Evolutionary conservation across 31 red algal genomes (phyloP), one percentile per base, ranked within the genome.

Genomic region (Porphyra umbilicalis): DNA sequence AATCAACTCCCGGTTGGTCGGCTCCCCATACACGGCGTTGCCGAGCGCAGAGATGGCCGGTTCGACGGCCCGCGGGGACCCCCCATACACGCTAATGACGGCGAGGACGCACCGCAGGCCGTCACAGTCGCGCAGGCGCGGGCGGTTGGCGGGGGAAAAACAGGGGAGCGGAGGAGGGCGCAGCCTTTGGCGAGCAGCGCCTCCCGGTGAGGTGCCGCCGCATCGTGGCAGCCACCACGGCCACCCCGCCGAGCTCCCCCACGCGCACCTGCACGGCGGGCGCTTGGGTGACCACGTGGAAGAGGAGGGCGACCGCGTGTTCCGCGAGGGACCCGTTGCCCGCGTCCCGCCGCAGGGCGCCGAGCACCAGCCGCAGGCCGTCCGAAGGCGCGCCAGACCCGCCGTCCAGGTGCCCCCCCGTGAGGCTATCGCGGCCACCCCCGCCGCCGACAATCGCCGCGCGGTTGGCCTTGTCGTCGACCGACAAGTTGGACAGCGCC

Each of bases 21-120:
- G 83, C 38, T 82, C 71, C 82, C 82, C 83, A 57, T 81, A 90
- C n/a, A 90, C 88, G 11, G 88, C 88, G 46, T 90, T 90, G 68
- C 88, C 85, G 15, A 90, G 83, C 33, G 88, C 83, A 8, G 75
- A 78, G 20, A 79, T 79, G 16, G 85, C 44, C 77, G 84, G 83
- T 18, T 83, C 35, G 29, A 85, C 88, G 6, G 81, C 82, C 33
- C 85, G 79, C 14, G 57, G 42, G 4, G 71, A 79, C 35, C 42
- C 77, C 16, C 82, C 37, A 80, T 85, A 80, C 14, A 81, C 78
- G 16, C 80, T 77, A 11, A 81, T 35, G 32, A 79, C 82, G 3
- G 82, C 74, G 30, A 90, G 81, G 32, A 90, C 40, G 4, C 84
- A 83, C 34, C 67, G 82, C n/a, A 90, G 77, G n/a, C 88, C 88